These are phyloP conservation scores for Erysimum cheiranthoides DNA, from an alignment of 345 rosid genomes.

Conservation along the genomic window DNA sequence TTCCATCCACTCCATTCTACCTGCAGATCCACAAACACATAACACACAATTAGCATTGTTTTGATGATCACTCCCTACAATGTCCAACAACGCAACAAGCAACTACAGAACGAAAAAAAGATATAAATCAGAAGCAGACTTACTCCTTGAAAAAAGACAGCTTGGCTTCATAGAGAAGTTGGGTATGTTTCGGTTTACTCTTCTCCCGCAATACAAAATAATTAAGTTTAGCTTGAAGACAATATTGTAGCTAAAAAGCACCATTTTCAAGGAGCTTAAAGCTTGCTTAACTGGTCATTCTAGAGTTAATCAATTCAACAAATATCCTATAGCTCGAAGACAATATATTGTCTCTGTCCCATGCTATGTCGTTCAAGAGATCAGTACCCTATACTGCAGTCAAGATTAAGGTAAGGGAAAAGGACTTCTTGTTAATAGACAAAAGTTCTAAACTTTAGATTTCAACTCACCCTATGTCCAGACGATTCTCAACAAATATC, in stretches of 20 bases:
- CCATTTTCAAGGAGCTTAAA: slow-evolving; percentile 1
- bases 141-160: slow-evolving; percentile 89
- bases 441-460: too few species aligned
- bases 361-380: too few species aligned
- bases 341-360: too few species aligned
- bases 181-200: slow-evolving; percentile 82
- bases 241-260: background rate
- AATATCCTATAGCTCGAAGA: too few species aligned
- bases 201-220: slow-evolving; percentile 61
- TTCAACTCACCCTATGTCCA: too few species aligned
- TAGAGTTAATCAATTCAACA: slow-evolving; percentile 4
- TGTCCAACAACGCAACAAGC: background rate
- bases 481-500: too few species aligned
- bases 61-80: background rate
- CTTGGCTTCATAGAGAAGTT: slow-evolving; percentile 88
- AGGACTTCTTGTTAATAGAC: too few species aligned
- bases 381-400: too few species aligned
- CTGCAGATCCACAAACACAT: slow-evolving; percentile 43
- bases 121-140: slow-evolving; percentile 49
- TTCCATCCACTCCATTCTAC: slow-evolving; percentile 86
- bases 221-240: background rate
- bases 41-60: background rate
- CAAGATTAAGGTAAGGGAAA: too few species aligned
- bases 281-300: slow-evolving; percentile 1
- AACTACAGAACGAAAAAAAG: background rate